Base-by-base conservation (phyloP, 768 basidiomycete genomes). In the Guyanaporus albipodus region DNA sequence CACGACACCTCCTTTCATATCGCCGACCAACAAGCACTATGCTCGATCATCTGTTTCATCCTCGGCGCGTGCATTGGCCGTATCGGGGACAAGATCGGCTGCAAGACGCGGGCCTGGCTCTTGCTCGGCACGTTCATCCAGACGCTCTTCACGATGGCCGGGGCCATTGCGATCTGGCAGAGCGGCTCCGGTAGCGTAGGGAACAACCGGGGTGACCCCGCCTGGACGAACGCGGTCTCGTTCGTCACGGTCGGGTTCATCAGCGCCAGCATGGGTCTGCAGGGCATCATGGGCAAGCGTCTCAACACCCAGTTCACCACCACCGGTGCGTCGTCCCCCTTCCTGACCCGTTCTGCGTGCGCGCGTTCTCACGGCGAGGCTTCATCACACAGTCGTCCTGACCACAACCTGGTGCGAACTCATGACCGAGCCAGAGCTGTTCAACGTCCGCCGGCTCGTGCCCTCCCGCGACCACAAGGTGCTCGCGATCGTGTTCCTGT, bases 331-430 rank as follows among this genome's bases (percentile, higher is more conserved):
- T 75, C 19, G 7, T n/a, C 27, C 21, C n/a, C 17, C 23, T 40
- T 24, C 23, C 23, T 32, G 14, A n/a, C 31, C n/a, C n/a, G 17
- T n/a, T n/a, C 31, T 28, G 6, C 11, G 12, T n/a, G n/a, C 15
- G 31, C 7, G 15, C 31, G 31, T 15, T 8, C 27, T n/a, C 7
- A 17, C 31, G 31, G 17, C 17, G 15, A 14, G 11, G 14, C 31
- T 8, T 32, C 31, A 7, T 32, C 11, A 15, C 32, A 18, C 62
- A 82, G 87, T 91, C 53, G 87, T 91, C 35, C 73, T 93, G 9
- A 93, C 91, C 14, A 88, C 87, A 15, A 78, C 91, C 46, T 93
- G 89, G 89, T 88, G 90, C 54, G 91, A 93, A 57, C 78, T 93
- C 38, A 76, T 87, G 75, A 82, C 83, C 40, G 88, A 91, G 63